Conservation (phyloP, 148 eudicot genomes). For the Spergularia bocconei region DNA sequence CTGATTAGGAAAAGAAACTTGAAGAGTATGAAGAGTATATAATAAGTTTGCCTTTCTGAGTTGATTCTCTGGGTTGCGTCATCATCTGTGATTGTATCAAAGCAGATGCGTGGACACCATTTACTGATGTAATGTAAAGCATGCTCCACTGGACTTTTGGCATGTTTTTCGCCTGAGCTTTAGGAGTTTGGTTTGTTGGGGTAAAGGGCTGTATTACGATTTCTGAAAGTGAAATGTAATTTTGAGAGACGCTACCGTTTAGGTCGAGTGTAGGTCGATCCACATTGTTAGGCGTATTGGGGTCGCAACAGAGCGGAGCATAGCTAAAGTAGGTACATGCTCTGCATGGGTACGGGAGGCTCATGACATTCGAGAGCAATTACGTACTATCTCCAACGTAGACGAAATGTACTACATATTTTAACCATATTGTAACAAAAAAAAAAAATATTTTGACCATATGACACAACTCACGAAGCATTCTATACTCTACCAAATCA, state of each 20-base stretch:
- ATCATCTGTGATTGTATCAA: neutral
- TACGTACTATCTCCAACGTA: no score
- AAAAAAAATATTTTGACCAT: no score
- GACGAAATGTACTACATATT: no score
- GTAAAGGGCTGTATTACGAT: no score
- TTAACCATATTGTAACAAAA: no score
- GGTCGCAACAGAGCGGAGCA: neutral
- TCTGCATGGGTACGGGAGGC: neutral
- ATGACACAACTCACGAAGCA: no score
- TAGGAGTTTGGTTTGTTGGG: no score
- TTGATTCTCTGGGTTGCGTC: slow-evolving; percentile 9
- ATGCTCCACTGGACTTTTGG: neutral
- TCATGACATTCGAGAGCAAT: no score
- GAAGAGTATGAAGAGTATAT: neutral
- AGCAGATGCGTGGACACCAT: slow-evolving; percentile 7
- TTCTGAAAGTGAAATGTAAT: no score
- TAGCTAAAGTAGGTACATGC: neutral
- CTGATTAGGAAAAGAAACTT: slow-evolving; percentile 9
- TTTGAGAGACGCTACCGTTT: no score
- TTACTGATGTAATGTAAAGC: neutral
- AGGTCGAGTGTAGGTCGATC: neutral
- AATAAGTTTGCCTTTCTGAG: neutral
- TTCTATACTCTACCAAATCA: no score
- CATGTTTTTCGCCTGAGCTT: neutral
- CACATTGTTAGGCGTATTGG: neutral